Percentiles rank a stretch among this genome's conserved stretches.
Evolutionary conservation across 2,329 filamentous ascomycete species (phyloP).

Genomic region (Penicillium sp.): DNA sequence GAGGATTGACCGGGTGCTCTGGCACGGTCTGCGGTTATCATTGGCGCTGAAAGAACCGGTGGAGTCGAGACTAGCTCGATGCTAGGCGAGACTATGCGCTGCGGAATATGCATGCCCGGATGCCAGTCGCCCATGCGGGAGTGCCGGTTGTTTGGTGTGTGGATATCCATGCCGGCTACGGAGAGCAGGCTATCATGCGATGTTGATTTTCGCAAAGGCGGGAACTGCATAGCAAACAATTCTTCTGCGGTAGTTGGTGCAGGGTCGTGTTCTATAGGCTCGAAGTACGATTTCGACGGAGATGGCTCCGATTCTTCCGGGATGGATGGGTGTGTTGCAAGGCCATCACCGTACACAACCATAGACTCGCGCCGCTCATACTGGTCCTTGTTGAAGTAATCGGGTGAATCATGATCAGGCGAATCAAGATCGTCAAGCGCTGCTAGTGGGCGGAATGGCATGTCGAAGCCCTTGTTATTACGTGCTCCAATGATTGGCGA

Average conservation of each 20-base stretch:
- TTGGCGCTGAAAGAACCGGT: conserved; percentile 47
- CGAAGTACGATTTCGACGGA: conserved; percentile 25
- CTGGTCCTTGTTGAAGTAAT: conserved; percentile 30
- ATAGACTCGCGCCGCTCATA: conserved; percentile 22
- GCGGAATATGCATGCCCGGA: conserved; percentile 55
- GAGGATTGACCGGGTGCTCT: conserved; percentile 36
- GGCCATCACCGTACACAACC: conserved; percentile 25
- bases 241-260: conserved; percentile 29
- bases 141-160: conserved; percentile 76
- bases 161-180: conserved; percentile 85
- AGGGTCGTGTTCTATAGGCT: conserved; percentile 21
- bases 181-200: conserved; percentile 93
- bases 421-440: conserved; percentile 26
- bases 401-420: conserved; percentile 17
- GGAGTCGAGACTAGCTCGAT: conserved; percentile 48
- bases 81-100: conserved; percentile 54
- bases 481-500: conserved; percentile 69
- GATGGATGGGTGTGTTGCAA: conserved; percentile 42
- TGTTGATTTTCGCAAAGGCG: conserved; percentile 65
- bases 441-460: conserved; percentile 54
- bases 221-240: conserved; percentile 39
- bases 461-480: conserved; percentile 65
- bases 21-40: conserved; percentile 43
- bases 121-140: conserved; percentile 71
- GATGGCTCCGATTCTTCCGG: conserved; percentile 48